Evolutionary conservation across 169 alveolate species (phyloP), one percentile per base, ranked within the genome.

Genomic region (Cryptosporidium andersoni): DNA sequence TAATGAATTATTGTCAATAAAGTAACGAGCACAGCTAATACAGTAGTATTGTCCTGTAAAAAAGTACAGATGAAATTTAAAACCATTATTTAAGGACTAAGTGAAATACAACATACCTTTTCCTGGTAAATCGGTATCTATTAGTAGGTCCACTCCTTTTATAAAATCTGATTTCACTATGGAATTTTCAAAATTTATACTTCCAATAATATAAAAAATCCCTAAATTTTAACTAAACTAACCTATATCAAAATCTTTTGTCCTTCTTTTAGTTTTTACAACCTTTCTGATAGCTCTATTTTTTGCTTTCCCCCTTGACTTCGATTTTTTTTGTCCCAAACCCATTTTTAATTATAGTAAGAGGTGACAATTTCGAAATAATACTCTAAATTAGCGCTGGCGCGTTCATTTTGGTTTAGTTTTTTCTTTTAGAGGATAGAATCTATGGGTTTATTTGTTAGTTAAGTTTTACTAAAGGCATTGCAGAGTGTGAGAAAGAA

Each of bases 211-310:
- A 12, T 55, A 16, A 36, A 6, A 6, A 55, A 12, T 0, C 36
- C 0, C 1, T 7, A 1, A 55, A 16, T 12, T n/a, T 11, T 55
- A 9, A 16, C 1, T 6, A 55, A 9, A 58, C 85, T 4, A 14
- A 74, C 85, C 85, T 56, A 68, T 74, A 34, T 74, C 85, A 55
- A 74, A 74, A n/a, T 74, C 85, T 45, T 74, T 74, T 14, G 74
- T 74, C 52, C 67, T 58, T 48, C 85, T 74, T 49, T 74, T 74
- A 5, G 85, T 74, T 12, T 74, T 74, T 9, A 74, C 64, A 39
- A 43, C 25, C 47, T 74, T 74, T 11, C 74, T 43, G 25, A 74
- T 37, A 16, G 74, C 68, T 48, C 67, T 74, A 16, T 74, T 74
- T 4, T 55, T 74, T 45, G 68, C 36, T 45, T 47, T 74, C 40